Base-by-base conservation (phyloP, 1,139 yeast genomes). In the Hansenula anomala region DNA sequence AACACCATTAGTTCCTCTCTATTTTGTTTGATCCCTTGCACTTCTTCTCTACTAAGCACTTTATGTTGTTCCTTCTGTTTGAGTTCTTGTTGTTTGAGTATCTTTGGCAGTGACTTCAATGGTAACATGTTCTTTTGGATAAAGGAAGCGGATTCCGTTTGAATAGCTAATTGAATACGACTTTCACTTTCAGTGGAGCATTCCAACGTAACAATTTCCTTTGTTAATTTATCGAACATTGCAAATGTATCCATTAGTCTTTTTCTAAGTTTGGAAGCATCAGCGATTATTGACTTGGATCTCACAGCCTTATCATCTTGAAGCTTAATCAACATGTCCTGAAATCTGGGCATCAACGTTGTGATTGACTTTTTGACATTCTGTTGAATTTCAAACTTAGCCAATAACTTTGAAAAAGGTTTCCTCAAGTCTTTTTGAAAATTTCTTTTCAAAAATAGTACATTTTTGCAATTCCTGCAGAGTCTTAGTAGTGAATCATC, bases 1-100 rank as follows among this genome's bases (percentile, higher is more conserved):
- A 88, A 66, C 13, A 90, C 96, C 82, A 89, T 84, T 41, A 90
- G 61, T 49, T 84, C 83, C 50, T 88, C 94, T 40, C 94, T 67
- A 28, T 74, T 62, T 41, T 71, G 72, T 38, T 86, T 66, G 6
- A 84, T 75, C 48, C 80, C 76, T 40, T 51, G 32, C 6, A 52
- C 41, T 15, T 56, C 38, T 45, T 54, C 30, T 48, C 54, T 34
- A 42, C 47, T 37, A 44, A 52, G 40, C 44, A n/a, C 41, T 48
- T 3, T 56, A 51, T 26, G 52, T 43, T 5, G 38, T 23, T 9
- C 40, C 36, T 17, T 42, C 39, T 20, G 36, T 38, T 26, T 42
- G 43, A 43, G 42, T 22, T 43, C 41, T 28, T 42, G 28, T 30
- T 44, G 36, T 23, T 61, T 60, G 20, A 73, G 46, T 1, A 66